Percentiles rank a stretch among this genome's conserved stretches.
phyloP scores from a whole-genome alignment of 1,284 basidiomycete species.

The Ganoderma multipileum region DNA sequence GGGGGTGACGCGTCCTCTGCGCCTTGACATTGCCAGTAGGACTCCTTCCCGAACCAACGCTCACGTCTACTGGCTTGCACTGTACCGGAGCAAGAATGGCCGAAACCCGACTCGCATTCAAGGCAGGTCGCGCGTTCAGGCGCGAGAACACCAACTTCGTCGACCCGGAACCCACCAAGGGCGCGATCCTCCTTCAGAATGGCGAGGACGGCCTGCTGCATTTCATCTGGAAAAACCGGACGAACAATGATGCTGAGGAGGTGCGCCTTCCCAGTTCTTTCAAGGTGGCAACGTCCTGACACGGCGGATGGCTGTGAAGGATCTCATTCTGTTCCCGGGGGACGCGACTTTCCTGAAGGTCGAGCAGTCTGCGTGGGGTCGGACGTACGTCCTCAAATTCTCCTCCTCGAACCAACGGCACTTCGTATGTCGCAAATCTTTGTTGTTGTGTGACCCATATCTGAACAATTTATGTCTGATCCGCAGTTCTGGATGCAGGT shows the following conservation, averaged over 20 bases:
- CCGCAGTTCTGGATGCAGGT: slow-evolving; percentile 86
- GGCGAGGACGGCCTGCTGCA: slow-evolving; percentile 79
- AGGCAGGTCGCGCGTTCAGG: slow-evolving; percentile 79
- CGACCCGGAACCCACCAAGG: slow-evolving; percentile 71
- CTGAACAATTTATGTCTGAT: slow-evolving; percentile 14
- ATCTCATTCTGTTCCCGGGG: slow-evolving; percentile 79
- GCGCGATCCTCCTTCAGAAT: slow-evolving; percentile 69
- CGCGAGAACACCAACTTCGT: slow-evolving; percentile 70
- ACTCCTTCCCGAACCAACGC: background rate
- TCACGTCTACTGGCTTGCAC: background rate
- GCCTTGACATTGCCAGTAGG: background rate
- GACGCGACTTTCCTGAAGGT: slow-evolving; percentile 82
- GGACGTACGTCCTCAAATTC: slow-evolving; percentile 83
- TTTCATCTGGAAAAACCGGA: slow-evolving; percentile 79
- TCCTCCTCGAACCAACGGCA: slow-evolving; percentile 81
- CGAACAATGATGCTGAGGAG: slow-evolving; percentile 65
- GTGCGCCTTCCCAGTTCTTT: slow-evolving; percentile 44
- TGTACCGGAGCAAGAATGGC: slow-evolving; percentile 21
- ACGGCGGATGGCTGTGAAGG: slow-evolving; percentile 45
- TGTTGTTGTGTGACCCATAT: slow-evolving; percentile 10
- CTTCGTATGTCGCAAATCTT: slow-evolving; percentile 62
- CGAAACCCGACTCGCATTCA: slow-evolving; percentile 71
- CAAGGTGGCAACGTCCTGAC: background rate
- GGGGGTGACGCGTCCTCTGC: slow-evolving; percentile 30
- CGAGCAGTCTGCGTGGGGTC: slow-evolving; percentile 60